Conservation (phyloP, 2,329 filamentous ascomycete genomes). For the Sporothrix curviconia region DNA sequence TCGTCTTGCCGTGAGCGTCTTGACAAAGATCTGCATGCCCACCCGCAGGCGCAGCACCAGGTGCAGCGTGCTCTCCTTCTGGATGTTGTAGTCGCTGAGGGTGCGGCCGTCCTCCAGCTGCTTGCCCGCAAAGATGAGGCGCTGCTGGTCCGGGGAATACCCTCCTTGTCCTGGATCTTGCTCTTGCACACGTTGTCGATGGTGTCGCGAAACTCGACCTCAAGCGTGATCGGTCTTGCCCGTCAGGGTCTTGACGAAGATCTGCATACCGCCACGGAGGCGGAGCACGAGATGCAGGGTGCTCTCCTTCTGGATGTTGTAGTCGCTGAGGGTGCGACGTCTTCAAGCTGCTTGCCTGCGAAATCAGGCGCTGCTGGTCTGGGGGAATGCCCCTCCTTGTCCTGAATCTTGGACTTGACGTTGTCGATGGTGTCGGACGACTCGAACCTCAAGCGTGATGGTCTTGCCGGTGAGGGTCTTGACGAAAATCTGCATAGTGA, state of each 20-base stretch:
- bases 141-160: constrained; percentile 93
- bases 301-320: constrained; percentile 68
- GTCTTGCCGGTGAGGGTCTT: constrained; percentile 95
- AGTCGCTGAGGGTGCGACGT: constrained; percentile 68
- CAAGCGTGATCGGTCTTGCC: constrained; percentile 91
- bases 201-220: constrained; percentile 82
- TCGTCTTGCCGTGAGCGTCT: constrained; percentile 87
- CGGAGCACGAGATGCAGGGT: constrained; percentile 71
- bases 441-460: constrained; percentile 75
- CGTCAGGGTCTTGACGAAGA: constrained; percentile 80
- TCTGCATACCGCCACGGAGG: constrained; percentile 60
- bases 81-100: constrained; percentile 88
- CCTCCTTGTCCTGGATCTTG: constrained; percentile 98
- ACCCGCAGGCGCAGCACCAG: constrained; percentile 81
- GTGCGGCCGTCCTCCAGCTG: constrained; percentile 93
- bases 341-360: constrained; percentile 48
- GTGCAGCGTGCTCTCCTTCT: constrained; percentile 84
- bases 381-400: constrained; percentile 86
- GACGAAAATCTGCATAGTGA: constrained; percentile 90
- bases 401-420: constrained; percentile 84
- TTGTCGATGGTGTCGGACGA: constrained; percentile 90
- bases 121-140: constrained; percentile 92
- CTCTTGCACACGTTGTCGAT: constrained; percentile 96
- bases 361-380: constrained; percentile 87
- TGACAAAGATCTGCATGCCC: constrained; percentile 86